Base-by-base conservation (phyloP, 129 eudicot species). In the Tagetes patula region DNA sequence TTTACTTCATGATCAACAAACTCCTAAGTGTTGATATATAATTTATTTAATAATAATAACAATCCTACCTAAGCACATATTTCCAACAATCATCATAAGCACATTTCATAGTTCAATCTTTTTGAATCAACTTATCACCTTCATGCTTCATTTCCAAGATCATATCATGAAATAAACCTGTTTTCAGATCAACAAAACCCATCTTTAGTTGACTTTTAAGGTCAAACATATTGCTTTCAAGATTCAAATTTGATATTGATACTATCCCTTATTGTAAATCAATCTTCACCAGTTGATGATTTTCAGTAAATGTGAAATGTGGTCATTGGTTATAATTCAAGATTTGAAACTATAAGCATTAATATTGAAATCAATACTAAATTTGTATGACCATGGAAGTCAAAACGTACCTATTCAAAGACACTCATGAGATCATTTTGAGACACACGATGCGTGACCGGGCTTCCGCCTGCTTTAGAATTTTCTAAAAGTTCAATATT, bases 371-470 rank as follows among this genome's bases (percentile, higher is more conserved):
- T 47, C 47, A 62, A 74, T 9, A 5, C 38, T 45, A 73, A 45
- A 47, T 61, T 31, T 43, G 46, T 42, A 43, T 73, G 45, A 60
- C 60, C 67, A 37, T 74, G 6, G 5, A 20, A 63, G 62, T 48
- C 10, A 34, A 33, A 20, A 37, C 43, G 75, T 88, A 88, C 89
- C 91, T 89, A 86, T 61, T 88, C 83, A 27, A 72, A 89, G 52
- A 86, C 91, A 78, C 89, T 80, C 96, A 81, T 88, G 76, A 78
- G 84, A 77, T 87, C 92, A 49, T 76, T 85, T 56, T 81, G 80
- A 71, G 86, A 59, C 38, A 88, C 30, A 41, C 71, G 80, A 42
- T 78, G 87, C 47, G 80, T 14, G 31, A 77, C 77, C 0, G 81
- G 77, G 74, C 67, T 69, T 49, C 87, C 83, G 38, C 89, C 84